These are phyloP conservation scores for Pythium apleroticum DNA, from an alignment of 352 stramenopile species.

Conservation along the genomic window DNA sequence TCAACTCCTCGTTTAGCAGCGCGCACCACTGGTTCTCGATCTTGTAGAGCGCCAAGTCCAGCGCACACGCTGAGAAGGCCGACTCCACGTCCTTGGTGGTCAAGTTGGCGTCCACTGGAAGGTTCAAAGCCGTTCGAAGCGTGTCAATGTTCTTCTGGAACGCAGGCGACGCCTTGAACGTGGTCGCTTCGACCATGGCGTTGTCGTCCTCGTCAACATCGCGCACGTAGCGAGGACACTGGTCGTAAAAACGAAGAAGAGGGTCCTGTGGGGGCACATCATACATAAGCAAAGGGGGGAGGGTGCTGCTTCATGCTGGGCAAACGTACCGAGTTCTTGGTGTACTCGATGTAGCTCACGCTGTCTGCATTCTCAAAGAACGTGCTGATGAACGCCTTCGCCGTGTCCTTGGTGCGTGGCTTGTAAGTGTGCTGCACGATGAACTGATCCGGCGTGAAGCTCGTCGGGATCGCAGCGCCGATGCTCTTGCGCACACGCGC, in stretches of 20 bases:
- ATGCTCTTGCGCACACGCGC: slow-evolving; percentile 14
- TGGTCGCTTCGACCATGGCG: slow-evolving; percentile 10
- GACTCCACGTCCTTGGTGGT: slow-evolving; percentile 18
- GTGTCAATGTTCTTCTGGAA: slow-evolving; percentile 19
- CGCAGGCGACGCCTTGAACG: slow-evolving; percentile 14
- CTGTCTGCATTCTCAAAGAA: slow-evolving; percentile 55
- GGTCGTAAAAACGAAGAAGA: slow-evolving; percentile 61
- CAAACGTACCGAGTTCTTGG: slow-evolving; percentile 16
- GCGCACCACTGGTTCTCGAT: slow-evolving; percentile 27
- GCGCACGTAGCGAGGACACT: slow-evolving; percentile 47
- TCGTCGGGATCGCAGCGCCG: slow-evolving; percentile 14
- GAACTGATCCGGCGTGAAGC: slow-evolving; percentile 42
- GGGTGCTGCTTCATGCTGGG: not conserved
- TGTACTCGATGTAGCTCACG: slow-evolving; percentile 41
- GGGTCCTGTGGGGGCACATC: slow-evolving; percentile 28
- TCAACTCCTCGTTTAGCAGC: slow-evolving; percentile 19
- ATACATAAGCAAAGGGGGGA: not conserved
- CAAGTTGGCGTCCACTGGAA: slow-evolving; percentile 12
- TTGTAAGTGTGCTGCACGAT: slow-evolving; percentile 54
- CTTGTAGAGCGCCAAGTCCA: slow-evolving; percentile 25
- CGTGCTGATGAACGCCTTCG: slow-evolving; percentile 42
- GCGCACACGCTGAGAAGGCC: slow-evolving; percentile 17
- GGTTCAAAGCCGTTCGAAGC: slow-evolving; percentile 18
- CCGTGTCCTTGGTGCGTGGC: slow-evolving; percentile 54
- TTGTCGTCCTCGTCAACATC: slow-evolving; percentile 49